Evolutionary conservation across 2,329 filamentous ascomycete species (phyloP), one percentile per base, ranked within the genome.

Genomic region (Colletotrichum sp.): DNA sequence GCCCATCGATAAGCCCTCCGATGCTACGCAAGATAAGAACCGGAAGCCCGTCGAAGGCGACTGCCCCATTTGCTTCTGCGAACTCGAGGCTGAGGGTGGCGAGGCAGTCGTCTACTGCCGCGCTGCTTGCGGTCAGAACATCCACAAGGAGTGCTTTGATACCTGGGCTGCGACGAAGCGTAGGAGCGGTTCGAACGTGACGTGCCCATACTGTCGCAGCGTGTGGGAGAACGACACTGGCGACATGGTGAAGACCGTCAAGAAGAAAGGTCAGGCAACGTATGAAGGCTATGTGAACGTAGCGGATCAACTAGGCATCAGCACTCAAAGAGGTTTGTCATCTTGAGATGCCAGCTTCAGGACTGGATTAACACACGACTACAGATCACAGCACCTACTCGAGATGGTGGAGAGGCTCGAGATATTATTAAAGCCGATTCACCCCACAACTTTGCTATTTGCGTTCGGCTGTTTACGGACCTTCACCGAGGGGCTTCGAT

Each of bases 241-340:
- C 24, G 83, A 84, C 4, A 79, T 84, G 76, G 82, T 89, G 9
- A 85, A 85, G 43, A 85, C 83, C 38, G 86, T 90, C 28, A 84
- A 83, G 63, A 87, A 85, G 76, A 83, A 81, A 1, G 85, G 87
- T 4, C 79, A 79, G 7, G 76, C 83, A 1, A 86, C 85, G 28
- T 79, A 79, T 1, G 90, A 92, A 43, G 92, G 92, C 0, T 93
- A 93, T 78, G 84, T 92, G 62, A 93, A 93, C 79, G 88, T 93
- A 4, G 91, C 90, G 2, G 82, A 86, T 24, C 89, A 92, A 80
- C 83, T 93, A n/a, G 92, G 91, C 3, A 86, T 93, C 76, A 90
- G 87, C 75, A 81, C 81, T 0, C 74, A 81, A n/a, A 84, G 91
- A 84, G 90, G 89, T 90, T 82, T 38, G 84, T 28, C 24, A 24